Base-by-base conservation (phyloP, 2,329 filamentous ascomycete genomes). In the Knoxdaviesia proteae region DNA sequence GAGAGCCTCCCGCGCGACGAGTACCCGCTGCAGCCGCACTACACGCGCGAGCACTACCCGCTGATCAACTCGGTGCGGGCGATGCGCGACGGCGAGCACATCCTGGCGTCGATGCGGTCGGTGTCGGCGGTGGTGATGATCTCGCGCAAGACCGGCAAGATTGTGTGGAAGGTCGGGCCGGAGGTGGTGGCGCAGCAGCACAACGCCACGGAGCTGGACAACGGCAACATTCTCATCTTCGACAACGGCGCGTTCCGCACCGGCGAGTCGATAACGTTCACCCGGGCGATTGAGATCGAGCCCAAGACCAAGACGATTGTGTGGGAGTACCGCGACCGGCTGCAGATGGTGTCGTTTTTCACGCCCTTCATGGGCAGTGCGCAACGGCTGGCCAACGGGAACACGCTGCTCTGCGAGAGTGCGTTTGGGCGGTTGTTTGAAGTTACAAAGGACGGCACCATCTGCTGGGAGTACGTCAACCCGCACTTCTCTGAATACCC, bases 341-440 rank as follows among this genome's bases (percentile, higher is more conserved):
- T 52, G 4, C 52, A 53, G 42, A 53, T 53, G 48, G 45, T 51
- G 9, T 51, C 50, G 43, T 55, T 56, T 42, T 56, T 54, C 30
- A 55, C 53, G 1, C 54, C 53, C 0, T 56, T 56, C 33, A 54
- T 54, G 54, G 53, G 52, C 0, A 54, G 53, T 36, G 53, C 53
- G 0, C 54, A 56, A 45, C 47, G 53, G 6, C 41, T 55, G 0
- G 42, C 44, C 0, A 56, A 56, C 8, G 52, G 52, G 1, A 56
- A 55, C 33, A 56, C 52, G 0, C 9, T 56, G 1, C 30, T 56
- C 0, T 55, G 53, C 0, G 54, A 55, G 42, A 54, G 54, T 31
- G 52, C 42, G 0, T 55, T 56, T 41, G 52, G 54, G 0, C 39
- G 52, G 0, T 1, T 54, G 1, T 56, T 55, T 42, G 54, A 56